Evolutionary conservation across 352 stramenopile genomes (phyloP), one percentile per base, ranked within the genome.

Genomic region (Globisporangium uncinulatum): DNA sequence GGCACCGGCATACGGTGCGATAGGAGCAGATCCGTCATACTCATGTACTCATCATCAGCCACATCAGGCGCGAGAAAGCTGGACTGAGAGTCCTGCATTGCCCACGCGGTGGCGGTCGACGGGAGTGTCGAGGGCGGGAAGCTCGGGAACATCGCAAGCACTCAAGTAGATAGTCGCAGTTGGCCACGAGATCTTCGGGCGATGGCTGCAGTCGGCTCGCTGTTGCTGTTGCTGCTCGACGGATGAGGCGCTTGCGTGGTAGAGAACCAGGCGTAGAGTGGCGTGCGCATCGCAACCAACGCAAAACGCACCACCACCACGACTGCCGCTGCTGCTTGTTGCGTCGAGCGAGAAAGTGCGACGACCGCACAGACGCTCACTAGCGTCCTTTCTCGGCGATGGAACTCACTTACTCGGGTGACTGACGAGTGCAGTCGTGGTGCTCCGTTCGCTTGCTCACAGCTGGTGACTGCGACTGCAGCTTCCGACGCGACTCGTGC

Each of bases 21-120:
- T 32, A 46, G 29, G 1, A 64, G 44, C 29, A 64, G 34, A 6
- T 64, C 58, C n/a, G 58, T 56, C 58, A 64, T 64, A 29, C 51
- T 59, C 21, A 55, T 51, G 50, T 29, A 50, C 24, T 53, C 24
- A 24, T 53, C 24, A 24, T 39, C 34, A 13, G 34, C 10, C 34
- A 1, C 34, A 13, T 39, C 34, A 39, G 34, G 34, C 7, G 34
- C 10, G 34, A 39, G 34, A 39, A 3, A 24, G 46, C 24, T 51
- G n/a, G 36, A 7, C 37, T 46, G 17, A 56, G 47, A 24, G 37
- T 56, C 51, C 20, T 31, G 58, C 43, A n/a, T 14, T 0, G 31
- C 3, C 44, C 51, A 55, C 34, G 9, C 17, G 32, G 0, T 19
- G 44, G n/a, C 6, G 34, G 20, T 32, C 6, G 51, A 39, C 29